Evolutionary conservation across 1,139 yeast genomes (phyloP).

Genomic region (Scheffersomyces titani): DNA sequence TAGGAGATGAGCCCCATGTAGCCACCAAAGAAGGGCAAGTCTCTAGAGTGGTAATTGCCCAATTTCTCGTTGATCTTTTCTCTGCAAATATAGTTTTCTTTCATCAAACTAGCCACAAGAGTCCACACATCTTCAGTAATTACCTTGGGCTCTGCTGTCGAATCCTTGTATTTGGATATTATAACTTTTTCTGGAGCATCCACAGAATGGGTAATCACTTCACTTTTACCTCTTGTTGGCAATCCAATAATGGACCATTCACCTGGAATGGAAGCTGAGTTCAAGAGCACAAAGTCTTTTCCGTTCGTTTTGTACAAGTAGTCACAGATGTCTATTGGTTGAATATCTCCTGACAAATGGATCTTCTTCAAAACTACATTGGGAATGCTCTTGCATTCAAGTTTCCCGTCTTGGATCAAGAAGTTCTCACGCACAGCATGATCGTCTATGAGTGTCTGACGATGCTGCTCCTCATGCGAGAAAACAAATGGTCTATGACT

Average conservation of each 20-base stretch:
- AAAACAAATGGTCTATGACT: conserved; percentile 11
- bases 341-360: conserved; percentile 13
- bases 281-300: conserved; percentile 56
- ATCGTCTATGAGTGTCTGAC: conserved; percentile 9
- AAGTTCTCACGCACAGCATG: conserved; percentile 18
- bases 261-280: conserved; percentile 81
- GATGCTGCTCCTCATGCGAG: background rate
- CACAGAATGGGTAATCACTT: conserved; percentile 67
- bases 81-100: conserved; percentile 16
- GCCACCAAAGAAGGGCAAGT: conserved; percentile 86
- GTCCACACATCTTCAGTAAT: conserved; percentile 44
- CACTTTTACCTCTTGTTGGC: conserved; percentile 54
- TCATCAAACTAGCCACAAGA: conserved; percentile 53
- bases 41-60: conserved; percentile 11
- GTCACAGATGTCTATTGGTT: conserved; percentile 55
- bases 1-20: conserved; percentile 81
- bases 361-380: conserved; percentile 17
- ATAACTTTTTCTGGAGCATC: conserved; percentile 29
- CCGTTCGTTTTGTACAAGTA: conserved; percentile 18
- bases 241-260: conserved; percentile 85
- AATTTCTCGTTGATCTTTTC: conserved; percentile 8
- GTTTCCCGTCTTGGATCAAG: conserved; percentile 12
- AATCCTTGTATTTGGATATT: conserved; percentile 14
- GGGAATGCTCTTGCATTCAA: conserved; percentile 1
- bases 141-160: background rate